Percentiles rank a stretch among this genome's conserved stretches.
Evolutionary conservation across 2,329 filamentous ascomycete genomes (phyloP).

Genomic region (Pseudocercospora pini-densiflorae): DNA sequence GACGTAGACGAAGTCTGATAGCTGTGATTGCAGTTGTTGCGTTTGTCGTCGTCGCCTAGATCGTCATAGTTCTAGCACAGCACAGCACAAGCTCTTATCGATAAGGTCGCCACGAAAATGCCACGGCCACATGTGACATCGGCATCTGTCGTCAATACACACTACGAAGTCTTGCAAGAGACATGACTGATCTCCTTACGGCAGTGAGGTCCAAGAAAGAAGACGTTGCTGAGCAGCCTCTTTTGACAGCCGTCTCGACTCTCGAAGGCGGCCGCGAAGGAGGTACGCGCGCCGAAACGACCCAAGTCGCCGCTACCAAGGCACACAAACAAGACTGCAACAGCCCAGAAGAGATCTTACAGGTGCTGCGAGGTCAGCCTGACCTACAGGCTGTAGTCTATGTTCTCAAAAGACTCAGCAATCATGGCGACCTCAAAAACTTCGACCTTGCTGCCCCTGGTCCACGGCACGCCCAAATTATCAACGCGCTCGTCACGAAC

Average conservation of each 20-base stretch:
- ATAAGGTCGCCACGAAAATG: constrained; percentile 14
- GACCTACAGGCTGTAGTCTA: constrained; percentile 32
- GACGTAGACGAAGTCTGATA: no score
- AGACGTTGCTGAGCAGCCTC: constrained; percentile 4
- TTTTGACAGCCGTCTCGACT: constrained; percentile 23
- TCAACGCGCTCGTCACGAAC: constrained; percentile 73
- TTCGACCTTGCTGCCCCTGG: constrained; percentile 67
- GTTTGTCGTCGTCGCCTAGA: no score
- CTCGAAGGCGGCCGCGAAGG: background rate
- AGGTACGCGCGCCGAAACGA: background rate
- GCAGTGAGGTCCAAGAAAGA: constrained; percentile 47
- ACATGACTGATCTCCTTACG: constrained; percentile 56
- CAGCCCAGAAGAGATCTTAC: constrained; percentile 36
- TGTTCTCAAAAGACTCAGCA: constrained; percentile 33
- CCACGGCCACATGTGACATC: constrained; percentile 12
- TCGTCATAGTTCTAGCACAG: no score
- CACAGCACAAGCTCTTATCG: constrained; percentile 7
- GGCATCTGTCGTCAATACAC: background rate
- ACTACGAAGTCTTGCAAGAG: constrained; percentile 32
- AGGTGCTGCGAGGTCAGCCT: constrained; percentile 47
- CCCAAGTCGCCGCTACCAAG: background rate
- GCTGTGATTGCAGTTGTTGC: no score
- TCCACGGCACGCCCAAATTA: constrained; percentile 73
- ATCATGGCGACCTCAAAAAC: constrained; percentile 13
- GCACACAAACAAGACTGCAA: constrained; percentile 12